Percentiles rank a stretch among this genome's conserved stretches.
phyloP scores from a whole-genome alignment of 1,139 yeast genomes.

The Arxiozyma slooffiae region DNA sequence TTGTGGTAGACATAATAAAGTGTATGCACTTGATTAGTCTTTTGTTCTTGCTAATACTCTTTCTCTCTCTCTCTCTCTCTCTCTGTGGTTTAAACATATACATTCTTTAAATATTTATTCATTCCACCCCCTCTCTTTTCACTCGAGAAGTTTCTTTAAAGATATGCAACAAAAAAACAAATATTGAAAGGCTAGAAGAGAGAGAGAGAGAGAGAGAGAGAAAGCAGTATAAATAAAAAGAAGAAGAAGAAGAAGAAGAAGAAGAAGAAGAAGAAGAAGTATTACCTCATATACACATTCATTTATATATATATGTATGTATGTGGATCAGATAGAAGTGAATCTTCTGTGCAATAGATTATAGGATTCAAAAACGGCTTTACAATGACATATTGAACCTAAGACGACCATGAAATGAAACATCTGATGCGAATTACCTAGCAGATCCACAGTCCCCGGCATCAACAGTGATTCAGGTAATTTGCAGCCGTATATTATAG shows the following conservation, averaged over 20 bases:
- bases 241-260: too few species aligned
- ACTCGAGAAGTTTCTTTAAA: too few species aligned
- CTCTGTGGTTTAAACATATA: too few species aligned
- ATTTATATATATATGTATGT: too few species aligned
- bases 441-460: constrained; percentile 60
- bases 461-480: constrained; percentile 58
- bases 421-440: constrained; percentile 82
- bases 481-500: constrained; percentile 65
- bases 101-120: too few species aligned
- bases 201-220: neutral
- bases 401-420: constrained; percentile 74
- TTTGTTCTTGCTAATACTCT: constrained; percentile 1
- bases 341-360: constrained; percentile 17
- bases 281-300: too few species aligned
- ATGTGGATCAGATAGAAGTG: neutral
- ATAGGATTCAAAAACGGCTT: constrained; percentile 42
- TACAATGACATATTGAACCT: constrained; percentile 72
- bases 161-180: neutral
- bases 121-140: too few species aligned
- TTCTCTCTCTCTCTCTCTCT: too few species aligned
- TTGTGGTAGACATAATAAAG: constrained; percentile 6
- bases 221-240: too few species aligned
- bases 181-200: too few species aligned
- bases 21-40: neutral
- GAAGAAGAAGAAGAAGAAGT: too few species aligned